phyloP scores from a whole-genome alignment of 2,329 filamentous ascomycete genomes.

The Colletotrichum lupini region DNA sequence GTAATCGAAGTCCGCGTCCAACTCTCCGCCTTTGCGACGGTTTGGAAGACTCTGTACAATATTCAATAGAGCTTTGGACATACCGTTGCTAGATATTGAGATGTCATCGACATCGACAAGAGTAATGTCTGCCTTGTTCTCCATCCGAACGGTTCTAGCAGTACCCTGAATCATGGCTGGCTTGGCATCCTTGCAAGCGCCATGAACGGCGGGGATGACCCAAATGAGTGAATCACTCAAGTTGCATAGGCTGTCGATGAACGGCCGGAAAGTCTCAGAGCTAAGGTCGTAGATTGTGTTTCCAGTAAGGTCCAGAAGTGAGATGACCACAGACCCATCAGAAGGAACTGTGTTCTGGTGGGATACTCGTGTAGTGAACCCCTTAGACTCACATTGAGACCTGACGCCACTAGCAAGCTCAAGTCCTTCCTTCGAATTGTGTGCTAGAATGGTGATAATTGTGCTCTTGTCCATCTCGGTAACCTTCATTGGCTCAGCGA shows the following conservation, averaged over 20 bases:
- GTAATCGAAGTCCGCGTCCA: slow-evolving; percentile 46
- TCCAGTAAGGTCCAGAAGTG: slow-evolving; percentile 40
- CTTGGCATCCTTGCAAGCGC: slow-evolving; percentile 40
- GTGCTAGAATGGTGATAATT: not conserved
- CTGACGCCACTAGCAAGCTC: not conserved
- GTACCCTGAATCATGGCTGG: slow-evolving; percentile 44
- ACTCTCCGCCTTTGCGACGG: slow-evolving; percentile 8
- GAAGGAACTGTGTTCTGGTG: not conserved
- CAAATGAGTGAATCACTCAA: slow-evolving; percentile 41
- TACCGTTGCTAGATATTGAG: not conserved
- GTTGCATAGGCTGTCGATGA: slow-evolving; percentile 25
- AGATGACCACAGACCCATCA: slow-evolving; percentile 32
- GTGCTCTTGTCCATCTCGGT: not conserved
- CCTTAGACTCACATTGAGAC: not conserved
- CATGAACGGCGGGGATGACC: slow-evolving; percentile 43
- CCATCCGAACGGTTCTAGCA: slow-evolving; percentile 43
- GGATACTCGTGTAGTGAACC: not conserved
- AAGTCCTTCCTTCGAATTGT: not conserved
- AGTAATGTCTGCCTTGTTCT: slow-evolving; percentile 40
- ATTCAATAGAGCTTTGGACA: slow-evolving; percentile 3
- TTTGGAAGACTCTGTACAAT: slow-evolving; percentile 17
- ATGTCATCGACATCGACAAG: slow-evolving; percentile 9
- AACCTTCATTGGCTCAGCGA: slow-evolving; percentile 6
- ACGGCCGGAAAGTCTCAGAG: slow-evolving; percentile 23
- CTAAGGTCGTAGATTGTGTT: slow-evolving; percentile 42